phyloP scores from a whole-genome alignment of 495 filamentous ascomycete genomes.

The Trichoderma asperelloides region DNA sequence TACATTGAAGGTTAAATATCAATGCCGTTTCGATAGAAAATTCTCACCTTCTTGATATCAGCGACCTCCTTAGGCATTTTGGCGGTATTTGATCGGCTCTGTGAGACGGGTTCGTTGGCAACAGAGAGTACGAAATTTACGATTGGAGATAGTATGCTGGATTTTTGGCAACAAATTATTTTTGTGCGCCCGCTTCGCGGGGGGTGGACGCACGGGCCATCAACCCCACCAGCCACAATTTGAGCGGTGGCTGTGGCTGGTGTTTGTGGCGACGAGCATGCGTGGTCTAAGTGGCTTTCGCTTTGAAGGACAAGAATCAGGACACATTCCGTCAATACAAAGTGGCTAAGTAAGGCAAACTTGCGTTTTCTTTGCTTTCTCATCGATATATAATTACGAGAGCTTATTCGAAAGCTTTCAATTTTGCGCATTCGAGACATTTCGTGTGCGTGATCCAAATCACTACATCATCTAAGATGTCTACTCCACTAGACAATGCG shows the following conservation, averaged over 20 bases:
- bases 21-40: background rate
- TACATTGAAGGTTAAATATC: background rate
- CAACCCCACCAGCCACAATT: background rate
- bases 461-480: constrained; percentile 36
- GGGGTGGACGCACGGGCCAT: constrained; percentile 13
- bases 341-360: background rate
- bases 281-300: constrained; percentile 3
- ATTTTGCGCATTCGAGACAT: background rate
- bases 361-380: background rate
- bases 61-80: constrained; percentile 96
- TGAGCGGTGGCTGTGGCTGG: constrained; percentile 1
- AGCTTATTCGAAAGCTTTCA: background rate
- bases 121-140: constrained; percentile 23
- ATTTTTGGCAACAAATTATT: constrained; percentile 3
- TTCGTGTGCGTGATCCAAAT: background rate
- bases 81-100: constrained; percentile 25
- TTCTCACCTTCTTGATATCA: constrained; percentile 82
- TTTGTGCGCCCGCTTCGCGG: constrained; percentile 15
- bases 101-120: constrained; percentile 17
- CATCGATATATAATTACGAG: background rate
- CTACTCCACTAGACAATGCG: constrained; percentile 69
- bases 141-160: constrained; percentile 2
- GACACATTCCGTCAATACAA: background rate
- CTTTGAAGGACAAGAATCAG: background rate
- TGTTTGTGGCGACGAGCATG: background rate